Evolutionary conservation across 805 yeast species (phyloP).

Genomic region (Ogataea nitratoaversa): DNA sequence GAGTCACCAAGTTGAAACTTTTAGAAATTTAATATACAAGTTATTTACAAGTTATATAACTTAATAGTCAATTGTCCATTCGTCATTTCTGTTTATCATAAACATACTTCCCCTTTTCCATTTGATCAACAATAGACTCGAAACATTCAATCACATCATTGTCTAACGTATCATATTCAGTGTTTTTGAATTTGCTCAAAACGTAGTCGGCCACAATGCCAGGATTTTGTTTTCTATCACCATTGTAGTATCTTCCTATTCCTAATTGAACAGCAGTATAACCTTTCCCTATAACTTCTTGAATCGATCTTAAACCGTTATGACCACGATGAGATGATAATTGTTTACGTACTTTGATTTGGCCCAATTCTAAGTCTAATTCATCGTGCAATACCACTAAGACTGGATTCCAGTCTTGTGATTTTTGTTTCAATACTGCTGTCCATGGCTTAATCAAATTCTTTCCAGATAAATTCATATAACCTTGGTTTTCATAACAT

Average conservation of each 20-base stretch:
- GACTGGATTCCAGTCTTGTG: conserved; percentile 29
- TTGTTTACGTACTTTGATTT: conserved; percentile 55
- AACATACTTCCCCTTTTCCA: conserved; percentile 25
- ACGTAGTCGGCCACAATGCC: conserved; percentile 57
- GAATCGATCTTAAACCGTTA: conserved; percentile 70
- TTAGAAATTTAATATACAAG: too few species aligned
- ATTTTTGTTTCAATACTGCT: conserved; percentile 26
- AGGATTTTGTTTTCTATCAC: conserved; percentile 30
- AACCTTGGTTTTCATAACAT: conserved; percentile 49
- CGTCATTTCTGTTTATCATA: conserved; percentile 18
- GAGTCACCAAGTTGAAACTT: too few species aligned
- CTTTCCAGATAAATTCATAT: conserved; percentile 72
- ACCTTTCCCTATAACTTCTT: conserved; percentile 39
- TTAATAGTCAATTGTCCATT: too few species aligned
- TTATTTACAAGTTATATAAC: too few species aligned
- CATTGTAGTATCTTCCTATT: conserved; percentile 59
- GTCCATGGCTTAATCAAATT: conserved; percentile 48
- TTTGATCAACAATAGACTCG: conserved; percentile 33
- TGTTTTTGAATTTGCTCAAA: conserved; percentile 43
- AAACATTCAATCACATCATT: conserved; percentile 40
- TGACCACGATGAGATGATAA: conserved; percentile 74
- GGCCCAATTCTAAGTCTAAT: conserved; percentile 61
- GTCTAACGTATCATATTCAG: conserved; percentile 41
- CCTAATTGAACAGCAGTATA: conserved; percentile 74
- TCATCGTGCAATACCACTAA: conserved; percentile 78